phyloP scores from a whole-genome alignment of 2,329 filamentous ascomycete species.

The Fusarium tricinctum region DNA sequence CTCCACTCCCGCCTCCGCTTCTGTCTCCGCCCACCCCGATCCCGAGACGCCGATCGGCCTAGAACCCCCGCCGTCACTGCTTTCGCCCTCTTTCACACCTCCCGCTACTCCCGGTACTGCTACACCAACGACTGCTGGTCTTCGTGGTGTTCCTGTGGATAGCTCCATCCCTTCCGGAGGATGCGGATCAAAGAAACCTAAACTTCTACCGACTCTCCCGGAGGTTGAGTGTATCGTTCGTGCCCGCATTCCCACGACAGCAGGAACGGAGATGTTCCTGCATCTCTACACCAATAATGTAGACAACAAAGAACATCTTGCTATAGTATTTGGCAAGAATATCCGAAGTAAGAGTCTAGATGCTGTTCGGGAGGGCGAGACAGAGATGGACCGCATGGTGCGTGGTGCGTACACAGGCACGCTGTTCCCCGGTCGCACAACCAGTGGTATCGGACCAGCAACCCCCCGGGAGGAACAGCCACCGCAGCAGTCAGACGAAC shows the following conservation, averaged over 20 bases:
- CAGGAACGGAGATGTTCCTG: conserved; percentile 95
- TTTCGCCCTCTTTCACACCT: conserved; percentile 88
- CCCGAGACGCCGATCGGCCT: conserved; percentile 43
- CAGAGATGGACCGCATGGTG: conserved; percentile 92
- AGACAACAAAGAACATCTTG: conserved; percentile 95
- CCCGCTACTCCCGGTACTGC: conserved; percentile 73
- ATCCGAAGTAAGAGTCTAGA: conserved; percentile 83
- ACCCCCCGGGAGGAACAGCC: conserved; percentile 32
- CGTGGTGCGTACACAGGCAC: conserved; percentile 92
- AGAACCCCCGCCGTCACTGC: conserved; percentile 74
- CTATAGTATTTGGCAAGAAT: conserved; percentile 92
- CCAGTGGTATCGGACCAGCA: conserved; percentile 71
- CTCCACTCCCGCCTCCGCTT: conserved; percentile 33
- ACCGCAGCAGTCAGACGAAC: conserved; percentile 33
- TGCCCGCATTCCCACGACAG: conserved; percentile 92
- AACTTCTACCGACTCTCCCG: conserved; percentile 81
- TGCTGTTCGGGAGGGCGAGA: conserved; percentile 79
- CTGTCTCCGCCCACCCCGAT: conserved; percentile 30
- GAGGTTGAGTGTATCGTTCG: conserved; percentile 94
- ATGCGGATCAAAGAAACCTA: conserved; percentile 75
- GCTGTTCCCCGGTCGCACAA: conserved; percentile 86
- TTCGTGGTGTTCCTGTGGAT: conserved; percentile 71
- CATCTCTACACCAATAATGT: conserved; percentile 94
- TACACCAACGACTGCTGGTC: conserved; percentile 62
- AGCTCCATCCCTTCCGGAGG: conserved; percentile 70